Evolutionary conservation across 2,329 filamentous ascomycete species (phyloP), one percentile per base, ranked within the genome.

Genomic region (Ophiosphaerella herpotricha): DNA sequence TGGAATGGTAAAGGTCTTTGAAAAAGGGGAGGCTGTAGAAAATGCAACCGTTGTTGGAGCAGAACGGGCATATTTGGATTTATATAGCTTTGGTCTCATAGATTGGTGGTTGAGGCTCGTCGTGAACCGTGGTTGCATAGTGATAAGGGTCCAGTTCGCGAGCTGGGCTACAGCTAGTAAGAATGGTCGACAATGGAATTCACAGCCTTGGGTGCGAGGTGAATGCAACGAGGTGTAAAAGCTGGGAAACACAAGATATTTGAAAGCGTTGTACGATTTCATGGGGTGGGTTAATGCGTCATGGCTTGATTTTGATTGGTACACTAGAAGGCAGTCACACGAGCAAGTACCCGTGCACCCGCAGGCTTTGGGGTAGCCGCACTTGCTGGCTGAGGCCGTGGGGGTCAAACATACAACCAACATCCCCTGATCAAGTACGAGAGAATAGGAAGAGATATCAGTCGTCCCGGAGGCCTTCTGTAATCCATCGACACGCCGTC

Each of bases 301-400:
- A 58, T 49, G 40, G 50, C 39, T 35, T 13, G 24, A n/a, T 37
- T 14, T 41, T 52, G 26, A 60, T 60, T 58, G 57, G 57, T 23
- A 21, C 34, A 44, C 32, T 45, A 11, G 38, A 38, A 39, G n/a
- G 31, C 50, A 58, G 57, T 58, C 46, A 50, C 57, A 54, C 57
- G 48, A 56, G 53, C 50, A 51, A 46, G 45, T 54, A 46, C 24
- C 48, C 48, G 55, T 54, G 55, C 55, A 46, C 35, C 8, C 41
- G 38, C 42, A 46, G 48, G 49, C 42, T 49, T 39, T 33, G 24
- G 16, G 16, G 35, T 38, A 43, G 38, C 48, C 39, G 39, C 52
- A 39, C 32, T 38, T 16, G 48, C 46, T 52, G 50, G 54, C 50
- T 48, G 41, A 38, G 12, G 23, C 24, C 41, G 49, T 58, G 53